A percentile compares a stretch with the other conserved stretches of the same genome.
phyloP scores from a whole-genome alignment of 2,329 filamentous ascomycete genomes.

The Tothia fuscella region DNA sequence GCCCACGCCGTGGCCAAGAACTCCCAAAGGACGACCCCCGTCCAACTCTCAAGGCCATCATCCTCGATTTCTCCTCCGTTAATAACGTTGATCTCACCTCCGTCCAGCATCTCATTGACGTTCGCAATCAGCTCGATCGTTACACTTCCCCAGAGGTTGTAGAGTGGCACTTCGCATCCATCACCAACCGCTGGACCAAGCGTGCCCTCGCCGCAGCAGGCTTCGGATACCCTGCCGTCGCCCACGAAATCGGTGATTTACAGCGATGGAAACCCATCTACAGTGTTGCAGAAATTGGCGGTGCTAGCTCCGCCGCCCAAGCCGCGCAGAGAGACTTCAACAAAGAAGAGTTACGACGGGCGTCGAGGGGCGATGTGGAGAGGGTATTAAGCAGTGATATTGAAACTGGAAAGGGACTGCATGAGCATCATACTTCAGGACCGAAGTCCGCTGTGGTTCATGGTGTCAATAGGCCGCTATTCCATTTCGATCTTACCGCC shows the following conservation, averaged over 20 bases:
- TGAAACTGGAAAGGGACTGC: conserved; percentile 14
- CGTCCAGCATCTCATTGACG: conserved; percentile 83
- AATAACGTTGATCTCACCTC: conserved; percentile 92
- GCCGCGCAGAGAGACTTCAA: conserved; percentile 41
- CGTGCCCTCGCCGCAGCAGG: conserved; percentile 75
- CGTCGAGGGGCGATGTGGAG: conserved; percentile 1
- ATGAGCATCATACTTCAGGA: conserved; percentile 19
- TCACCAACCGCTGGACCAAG: conserved; percentile 92
- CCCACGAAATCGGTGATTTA: conserved; percentile 37
- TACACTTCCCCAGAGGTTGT: conserved; percentile 72
- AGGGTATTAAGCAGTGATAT: conserved; percentile 22
- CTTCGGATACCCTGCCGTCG: conserved; percentile 66
- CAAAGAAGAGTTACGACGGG: conserved; percentile 4
- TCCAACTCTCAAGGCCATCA: conserved; percentile 73
- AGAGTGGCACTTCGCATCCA: conserved; percentile 91
- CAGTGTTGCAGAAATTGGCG: conserved; percentile 76
- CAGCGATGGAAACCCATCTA: conserved; percentile 90
- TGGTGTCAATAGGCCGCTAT: conserved; percentile 79
- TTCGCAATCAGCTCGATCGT: conserved; percentile 83
- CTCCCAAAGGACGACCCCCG: conserved; percentile 39
- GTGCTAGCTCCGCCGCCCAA: conserved; percentile 55
- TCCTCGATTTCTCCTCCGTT: conserved; percentile 85
- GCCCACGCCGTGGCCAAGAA: conserved; percentile 48
- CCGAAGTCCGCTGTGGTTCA: conserved; percentile 54
- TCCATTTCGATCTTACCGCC: conserved; percentile 85